Evolutionary conservation across 495 filamentous ascomycete genomes (phyloP).

Genomic region (Cercophora samala): DNA sequence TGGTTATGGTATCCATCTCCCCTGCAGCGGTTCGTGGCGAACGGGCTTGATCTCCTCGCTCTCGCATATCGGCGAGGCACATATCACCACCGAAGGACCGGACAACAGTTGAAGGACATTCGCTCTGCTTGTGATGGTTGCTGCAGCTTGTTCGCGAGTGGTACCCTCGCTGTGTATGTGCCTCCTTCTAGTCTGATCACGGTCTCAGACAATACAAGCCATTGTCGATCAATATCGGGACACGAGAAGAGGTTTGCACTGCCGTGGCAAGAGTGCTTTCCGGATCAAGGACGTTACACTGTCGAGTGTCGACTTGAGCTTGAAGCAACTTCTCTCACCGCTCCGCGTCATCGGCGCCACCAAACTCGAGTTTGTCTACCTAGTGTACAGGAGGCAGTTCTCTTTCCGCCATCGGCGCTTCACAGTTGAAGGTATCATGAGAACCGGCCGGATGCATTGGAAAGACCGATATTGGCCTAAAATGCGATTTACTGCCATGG

Average conservation of each 20-base stretch:
- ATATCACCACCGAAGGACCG: background rate
- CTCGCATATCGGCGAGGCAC: slow-evolving; percentile 3
- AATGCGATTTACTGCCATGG: background rate
- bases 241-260: background rate
- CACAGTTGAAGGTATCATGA: background rate
- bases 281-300: background rate
- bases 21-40: slow-evolving; percentile 28
- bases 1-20: slow-evolving; percentile 11
- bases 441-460: slow-evolving; percentile 1
- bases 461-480: background rate
- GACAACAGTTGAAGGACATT: background rate
- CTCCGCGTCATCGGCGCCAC: background rate
- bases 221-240: background rate
- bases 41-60: slow-evolving; percentile 13
- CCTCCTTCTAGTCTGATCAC: background rate
- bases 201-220: background rate
- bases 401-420: background rate
- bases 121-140: background rate
- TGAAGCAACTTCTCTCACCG: background rate
- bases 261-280: background rate
- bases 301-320: background rate
- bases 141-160: background rate
- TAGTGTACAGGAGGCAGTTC: background rate
- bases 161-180: background rate
- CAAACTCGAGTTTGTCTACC: background rate